These are phyloP conservation scores for Fagopyrum esculentum DNA, from an alignment of 148 eudicot genomes.

Conservation along the genomic window DNA sequence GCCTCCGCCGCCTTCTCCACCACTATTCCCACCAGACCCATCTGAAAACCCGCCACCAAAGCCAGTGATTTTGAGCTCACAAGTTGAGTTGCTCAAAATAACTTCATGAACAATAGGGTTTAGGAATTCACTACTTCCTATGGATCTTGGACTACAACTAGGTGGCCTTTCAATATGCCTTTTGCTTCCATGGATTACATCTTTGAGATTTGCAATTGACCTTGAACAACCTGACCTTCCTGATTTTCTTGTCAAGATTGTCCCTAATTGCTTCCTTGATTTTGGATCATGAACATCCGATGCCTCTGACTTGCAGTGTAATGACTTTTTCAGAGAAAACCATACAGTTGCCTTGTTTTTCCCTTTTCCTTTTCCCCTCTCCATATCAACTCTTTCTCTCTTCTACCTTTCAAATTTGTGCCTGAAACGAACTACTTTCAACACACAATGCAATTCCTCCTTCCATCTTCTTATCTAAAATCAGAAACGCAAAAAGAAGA, in stretches of 20 bases:
- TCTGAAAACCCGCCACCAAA: slow-evolving; percentile 33
- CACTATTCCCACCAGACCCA: slow-evolving; percentile 2
- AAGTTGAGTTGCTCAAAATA: slow-evolving; percentile 61
- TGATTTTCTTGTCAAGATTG: slow-evolving; percentile 52
- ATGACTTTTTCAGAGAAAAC: slow-evolving; percentile 75
- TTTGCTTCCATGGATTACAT: slow-evolving; percentile 94
- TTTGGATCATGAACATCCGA: slow-evolving; percentile 83
- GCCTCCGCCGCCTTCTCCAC: slow-evolving; percentile 19
- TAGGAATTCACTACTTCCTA: slow-evolving; percentile 84
- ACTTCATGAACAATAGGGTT: slow-evolving; percentile 97
- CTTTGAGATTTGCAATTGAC: slow-evolving; percentile 88
- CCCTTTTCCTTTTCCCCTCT: slow-evolving; percentile 20
- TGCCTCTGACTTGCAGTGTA: slow-evolving; percentile 85
- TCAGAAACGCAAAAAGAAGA: neutral
- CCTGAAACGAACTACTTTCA: slow-evolving; percentile 1
- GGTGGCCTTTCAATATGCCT: slow-evolving; percentile 74
- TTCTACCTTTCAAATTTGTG: slow-evolving; percentile 7
- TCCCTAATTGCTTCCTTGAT: slow-evolving; percentile 35
- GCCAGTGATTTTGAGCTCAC: slow-evolving; percentile 85
- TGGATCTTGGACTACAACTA: slow-evolving; percentile 87
- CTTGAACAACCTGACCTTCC: slow-evolving; percentile 92
- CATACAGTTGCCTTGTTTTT: slow-evolving; percentile 67
- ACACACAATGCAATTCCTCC: neutral
- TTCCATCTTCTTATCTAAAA: neutral
- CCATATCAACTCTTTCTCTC: slow-evolving; percentile 7